Evolutionary conservation across 805 yeast species (phyloP), one percentile per base, ranked within the genome.

Genomic region (Citeromyces matritensis): DNA sequence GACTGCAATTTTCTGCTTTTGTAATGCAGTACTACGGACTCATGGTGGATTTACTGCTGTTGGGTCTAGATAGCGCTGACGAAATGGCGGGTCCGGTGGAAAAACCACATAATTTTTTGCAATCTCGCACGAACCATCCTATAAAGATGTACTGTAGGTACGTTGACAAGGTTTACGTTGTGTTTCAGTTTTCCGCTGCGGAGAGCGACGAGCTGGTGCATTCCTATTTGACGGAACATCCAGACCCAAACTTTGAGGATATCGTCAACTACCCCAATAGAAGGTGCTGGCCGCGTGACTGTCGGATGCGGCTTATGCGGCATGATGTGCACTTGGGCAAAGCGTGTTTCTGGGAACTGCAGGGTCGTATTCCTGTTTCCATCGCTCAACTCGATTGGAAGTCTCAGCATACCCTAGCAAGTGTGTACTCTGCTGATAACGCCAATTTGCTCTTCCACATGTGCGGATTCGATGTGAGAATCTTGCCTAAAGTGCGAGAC

Each of bases 401-500:
- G 24, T 77, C 74, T 33, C 21, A 17, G 7, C 21, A 17, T 7
- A 63, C 94, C 0, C 64, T 74, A 41, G 86, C 85, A 0, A 83
- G 95, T 0, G 94, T 91, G 2, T 91, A 88, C 51, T 81, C 95
- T 11, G 69, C 67, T 34, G 94, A 86, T 37, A 91, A 91, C 45
- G 88, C 95, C 6, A 93, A 88, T 42, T 48, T 91, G 36, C 55
- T 88, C 23, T 84, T 88, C 43, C 68, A 91, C 1, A 81, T 91
- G 86, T 78, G 91, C 53, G 99, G 98, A 0, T 91, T 91, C 57
- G 98, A 91, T 46, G 78, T 91, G 1, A 60, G 98, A 34, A 77
- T 91, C 21, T 50, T 82, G 28, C 98, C 98, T 3, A 82, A 73
- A 43, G 39, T 53, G 14, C 63, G 96, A 40, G 81, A 67, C 23